Evolutionary conservation across 129 eudicot genomes (phyloP).

Genomic region (Chrysanthemum makinoi): DNA sequence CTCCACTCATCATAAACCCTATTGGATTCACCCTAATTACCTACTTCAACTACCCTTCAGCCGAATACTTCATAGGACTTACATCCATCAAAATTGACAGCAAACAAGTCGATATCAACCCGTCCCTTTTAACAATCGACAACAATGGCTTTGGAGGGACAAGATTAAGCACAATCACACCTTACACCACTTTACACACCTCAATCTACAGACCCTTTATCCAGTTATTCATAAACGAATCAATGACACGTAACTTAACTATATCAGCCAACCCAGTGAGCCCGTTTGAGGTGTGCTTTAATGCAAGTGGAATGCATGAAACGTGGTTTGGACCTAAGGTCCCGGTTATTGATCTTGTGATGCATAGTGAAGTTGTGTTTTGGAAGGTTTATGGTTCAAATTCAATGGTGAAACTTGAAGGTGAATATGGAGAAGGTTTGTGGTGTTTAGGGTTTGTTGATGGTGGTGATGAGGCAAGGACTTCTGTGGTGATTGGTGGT

Average conservation of each 20-base stretch:
- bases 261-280: slow-evolving; percentile 13
- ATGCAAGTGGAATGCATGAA: slow-evolving; percentile 13
- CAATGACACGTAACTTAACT: slow-evolving; percentile 31
- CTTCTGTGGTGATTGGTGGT: slow-evolving; percentile 48
- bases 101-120: too few relatives aligned
- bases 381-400: slow-evolving; percentile 56
- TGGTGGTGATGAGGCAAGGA: slow-evolving; percentile 42
- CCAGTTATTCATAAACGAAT: slow-evolving; percentile 31
- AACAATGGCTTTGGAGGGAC: background rate
- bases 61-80: too few relatives aligned
- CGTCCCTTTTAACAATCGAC: too few relatives aligned
- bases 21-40: too few relatives aligned
- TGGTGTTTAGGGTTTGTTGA: slow-evolving; percentile 57
- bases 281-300: slow-evolving; percentile 40
- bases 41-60: background rate
- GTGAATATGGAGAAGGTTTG: slow-evolving; percentile 18
- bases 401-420: slow-evolving; percentile 40
- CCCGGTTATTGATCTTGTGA: slow-evolving; percentile 46
- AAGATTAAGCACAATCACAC: slow-evolving; percentile 44
- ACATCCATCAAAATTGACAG: background rate
- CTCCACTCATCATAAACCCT: too few relatives aligned
- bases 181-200: slow-evolving; percentile 38
- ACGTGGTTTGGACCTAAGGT: slow-evolving; percentile 35
- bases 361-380: slow-evolving; percentile 40
- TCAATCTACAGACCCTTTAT: slow-evolving; percentile 38